These are phyloP conservation scores for Cercospora sp. DNA, from an alignment of 2,329 filamentous ascomycete genomes.

Conservation along the genomic window DNA sequence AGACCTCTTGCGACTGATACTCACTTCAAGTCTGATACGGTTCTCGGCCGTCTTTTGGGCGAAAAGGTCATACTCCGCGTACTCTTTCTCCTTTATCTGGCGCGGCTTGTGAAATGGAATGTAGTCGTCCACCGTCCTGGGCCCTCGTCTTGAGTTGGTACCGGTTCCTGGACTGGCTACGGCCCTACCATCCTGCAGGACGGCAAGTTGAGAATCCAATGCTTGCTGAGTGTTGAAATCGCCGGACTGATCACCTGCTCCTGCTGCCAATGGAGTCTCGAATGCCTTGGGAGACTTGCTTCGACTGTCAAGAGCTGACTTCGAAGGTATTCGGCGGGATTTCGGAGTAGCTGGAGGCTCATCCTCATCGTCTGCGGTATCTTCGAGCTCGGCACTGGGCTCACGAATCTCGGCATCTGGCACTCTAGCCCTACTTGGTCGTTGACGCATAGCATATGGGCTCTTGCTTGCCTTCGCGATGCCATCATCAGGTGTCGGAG, in stretches of 20 bases:
- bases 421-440: background rate
- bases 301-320: background rate
- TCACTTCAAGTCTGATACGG: conserved; percentile 18
- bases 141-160: background rate
- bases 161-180: background rate
- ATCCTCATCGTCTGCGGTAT: background rate
- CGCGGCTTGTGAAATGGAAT: conserved; percentile 7
- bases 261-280: background rate
- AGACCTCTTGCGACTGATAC: conserved; percentile 10
- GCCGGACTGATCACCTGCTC: background rate
- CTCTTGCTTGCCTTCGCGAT: conserved; percentile 2
- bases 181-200: background rate
- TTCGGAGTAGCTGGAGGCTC: background rate
- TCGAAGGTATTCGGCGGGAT: background rate
- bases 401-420: background rate
- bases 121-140: background rate
- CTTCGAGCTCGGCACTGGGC: background rate
- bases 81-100: conserved; percentile 24
- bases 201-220: background rate
- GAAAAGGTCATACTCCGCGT: conserved; percentile 25
- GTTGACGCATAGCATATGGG: conserved; percentile 14
- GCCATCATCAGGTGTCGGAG: background rate
- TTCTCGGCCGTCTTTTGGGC: conserved; percentile 21
- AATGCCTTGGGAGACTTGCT: background rate
- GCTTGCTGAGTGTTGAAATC: background rate